Conservation (phyloP, 129 eudicot species). For the Cynara cardunculus region DNA sequence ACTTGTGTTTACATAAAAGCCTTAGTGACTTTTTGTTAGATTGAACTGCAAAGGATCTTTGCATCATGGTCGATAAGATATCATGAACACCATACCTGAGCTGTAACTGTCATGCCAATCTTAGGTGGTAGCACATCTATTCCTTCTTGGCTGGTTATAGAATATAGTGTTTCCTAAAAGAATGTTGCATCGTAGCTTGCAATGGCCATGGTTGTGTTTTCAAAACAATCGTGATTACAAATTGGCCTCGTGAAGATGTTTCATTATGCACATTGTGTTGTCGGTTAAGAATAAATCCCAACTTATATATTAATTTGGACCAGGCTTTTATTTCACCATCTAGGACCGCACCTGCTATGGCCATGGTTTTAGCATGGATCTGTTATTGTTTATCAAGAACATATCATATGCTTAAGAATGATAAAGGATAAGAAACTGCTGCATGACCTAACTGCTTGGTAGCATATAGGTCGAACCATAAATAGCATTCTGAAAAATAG, state of each 20-base stretch:
- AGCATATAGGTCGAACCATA: background rate
- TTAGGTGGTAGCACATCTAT: slow-evolving; percentile 6
- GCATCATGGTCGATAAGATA: background rate
- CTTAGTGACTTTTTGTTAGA: background rate
- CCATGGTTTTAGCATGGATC: background rate
- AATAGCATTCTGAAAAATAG: background rate
- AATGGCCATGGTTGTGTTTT: background rate
- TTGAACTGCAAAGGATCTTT: background rate
- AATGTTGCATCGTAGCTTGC: background rate
- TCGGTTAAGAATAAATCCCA: background rate
- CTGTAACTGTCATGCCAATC: background rate
- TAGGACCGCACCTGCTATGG: background rate
- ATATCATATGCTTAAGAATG: background rate
- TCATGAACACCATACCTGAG: background rate
- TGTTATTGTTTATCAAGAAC: background rate
- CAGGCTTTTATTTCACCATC: background rate
- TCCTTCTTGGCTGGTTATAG: background rate
- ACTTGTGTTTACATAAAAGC: background rate
- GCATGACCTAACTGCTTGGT: background rate
- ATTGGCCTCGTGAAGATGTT: background rate
- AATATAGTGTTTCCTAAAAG: background rate
- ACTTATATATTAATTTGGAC: background rate
- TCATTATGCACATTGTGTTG: background rate
- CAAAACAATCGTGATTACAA: background rate
- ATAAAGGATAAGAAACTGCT: background rate